Conservation (phyloP, 176 grass and related monocot species). For the Dactylis glomerata region DNA sequence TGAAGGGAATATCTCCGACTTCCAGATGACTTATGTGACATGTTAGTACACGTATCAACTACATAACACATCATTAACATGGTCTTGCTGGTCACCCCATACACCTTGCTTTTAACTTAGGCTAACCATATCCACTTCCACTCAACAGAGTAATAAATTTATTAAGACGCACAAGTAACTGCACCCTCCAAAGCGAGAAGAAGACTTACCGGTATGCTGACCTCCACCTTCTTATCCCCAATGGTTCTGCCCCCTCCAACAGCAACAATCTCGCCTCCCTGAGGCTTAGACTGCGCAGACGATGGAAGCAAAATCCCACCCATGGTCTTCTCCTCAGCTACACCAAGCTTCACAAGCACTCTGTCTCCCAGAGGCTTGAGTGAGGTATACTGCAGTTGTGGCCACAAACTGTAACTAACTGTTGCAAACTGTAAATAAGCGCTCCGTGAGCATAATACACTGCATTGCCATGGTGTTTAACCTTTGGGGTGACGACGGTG, state of each 20-base stretch:
- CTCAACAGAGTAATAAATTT: neutral
- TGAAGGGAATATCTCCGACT: neutral
- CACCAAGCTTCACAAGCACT: conserved; percentile 75
- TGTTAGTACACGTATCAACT: neutral
- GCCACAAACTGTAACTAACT: neutral
- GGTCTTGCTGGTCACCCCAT: neutral
- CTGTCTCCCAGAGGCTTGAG: conserved; percentile 79
- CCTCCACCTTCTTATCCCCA: conserved; percentile 67
- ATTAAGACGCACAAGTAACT: neutral
- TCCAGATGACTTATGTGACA: neutral
- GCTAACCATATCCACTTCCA: neutral
- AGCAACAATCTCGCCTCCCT: conserved; percentile 78
- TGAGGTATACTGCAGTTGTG: conserved; percentile 62
- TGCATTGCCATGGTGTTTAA: neutral
- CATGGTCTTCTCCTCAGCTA: conserved; percentile 65
- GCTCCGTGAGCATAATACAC: neutral
- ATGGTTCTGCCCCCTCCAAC: conserved; percentile 68
- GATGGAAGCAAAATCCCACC: conserved; percentile 88
- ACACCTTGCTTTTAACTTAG: neutral
- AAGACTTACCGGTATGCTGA: conserved; percentile 53
- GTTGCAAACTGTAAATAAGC: neutral
- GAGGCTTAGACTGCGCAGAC: conserved; percentile 63
- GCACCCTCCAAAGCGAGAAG: neutral
- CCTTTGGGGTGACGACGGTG: conserved; percentile 73
- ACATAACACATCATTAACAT: neutral